Evolutionary conservation across 169 alveolate species (phyloP), one percentile per base, ranked within the genome.

Genomic region (Cystoisospora suis): DNA sequence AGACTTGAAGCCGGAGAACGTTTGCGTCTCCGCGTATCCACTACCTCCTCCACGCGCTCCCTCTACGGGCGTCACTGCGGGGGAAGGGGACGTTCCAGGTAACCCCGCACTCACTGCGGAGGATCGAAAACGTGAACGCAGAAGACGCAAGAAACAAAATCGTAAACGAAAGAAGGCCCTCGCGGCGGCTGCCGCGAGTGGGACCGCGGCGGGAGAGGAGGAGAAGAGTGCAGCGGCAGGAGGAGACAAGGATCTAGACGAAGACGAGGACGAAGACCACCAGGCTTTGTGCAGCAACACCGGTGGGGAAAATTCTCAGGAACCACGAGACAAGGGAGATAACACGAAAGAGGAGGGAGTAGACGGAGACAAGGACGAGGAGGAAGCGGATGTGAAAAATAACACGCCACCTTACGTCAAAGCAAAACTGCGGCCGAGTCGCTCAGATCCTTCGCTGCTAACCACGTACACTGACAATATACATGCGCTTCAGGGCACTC

Each of bases 1-100:
- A 20, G 99, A 99, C 95, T 95, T 99, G 89, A 99, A 99, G 94
- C 99, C 99, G 36, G 99, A 99, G 94, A 99, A 99, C 94, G 99
- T 99, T 45, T 77, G 93, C 75, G 95, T 94, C 53, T 89, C 93
- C 32, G 89, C 93, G 79, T 93, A 93, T 7, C 94, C 91, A 32
- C 94, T 93, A 59, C 94, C 93, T 44, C 94, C 94, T 9, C 94
- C 94, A 12, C 40, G 47, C 58, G 90, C 93, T 20, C 91, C 70
- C 58, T 81, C 40, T 59, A 81, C 53, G 32, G 87, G 80, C 59
- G 59, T 17, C 23, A 75, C 91, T 46, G 44, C 92, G 27, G 83
- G 65, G 56, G 72, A 32, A 32, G 81, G 85, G n/a, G 40, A 81
- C 36, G 88, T 83, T 9, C 69, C 75, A 27, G 89, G 40, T 29